Conservation (phyloP, 2,329 filamentous ascomycete genomes). For the Talaromyces marneffei region DNA sequence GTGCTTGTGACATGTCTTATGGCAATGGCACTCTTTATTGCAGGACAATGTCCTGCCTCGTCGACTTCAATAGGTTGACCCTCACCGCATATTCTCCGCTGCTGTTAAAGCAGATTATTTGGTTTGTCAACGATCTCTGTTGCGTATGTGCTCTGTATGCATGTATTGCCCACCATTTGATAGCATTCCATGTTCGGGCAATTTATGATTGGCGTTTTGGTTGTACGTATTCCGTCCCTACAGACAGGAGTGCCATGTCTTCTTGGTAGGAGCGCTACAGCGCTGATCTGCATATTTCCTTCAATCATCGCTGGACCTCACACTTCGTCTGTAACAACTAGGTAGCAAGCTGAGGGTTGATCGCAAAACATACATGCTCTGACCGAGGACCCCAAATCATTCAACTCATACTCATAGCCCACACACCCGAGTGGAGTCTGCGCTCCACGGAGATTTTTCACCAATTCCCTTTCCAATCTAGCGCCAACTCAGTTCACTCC, state of each 20-base stretch:
- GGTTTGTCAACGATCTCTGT: neutral
- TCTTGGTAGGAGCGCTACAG: neutral
- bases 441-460: conserved; percentile 1
- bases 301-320: neutral
- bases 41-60: neutral
- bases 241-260: neutral
- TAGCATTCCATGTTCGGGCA: neutral
- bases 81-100: conserved; percentile 4
- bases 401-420: neutral
- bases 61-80: neutral
- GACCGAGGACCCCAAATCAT: neutral
- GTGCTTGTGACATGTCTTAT: conserved; percentile 1
- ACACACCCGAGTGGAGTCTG: neutral
- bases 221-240: neutral
- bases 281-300: neutral
- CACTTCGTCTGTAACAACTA: neutral
- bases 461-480: neutral
- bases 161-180: neutral
- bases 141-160: neutral
- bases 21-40: neutral
- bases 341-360: neutral
- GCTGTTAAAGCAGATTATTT: neutral
- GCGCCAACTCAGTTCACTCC: neutral
- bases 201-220: neutral
- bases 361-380: neutral